Evolutionary conservation across 495 filamentous ascomycete genomes (phyloP), one percentile per base, ranked within the genome.

Genomic region (Trichocladium antarcticum): DNA sequence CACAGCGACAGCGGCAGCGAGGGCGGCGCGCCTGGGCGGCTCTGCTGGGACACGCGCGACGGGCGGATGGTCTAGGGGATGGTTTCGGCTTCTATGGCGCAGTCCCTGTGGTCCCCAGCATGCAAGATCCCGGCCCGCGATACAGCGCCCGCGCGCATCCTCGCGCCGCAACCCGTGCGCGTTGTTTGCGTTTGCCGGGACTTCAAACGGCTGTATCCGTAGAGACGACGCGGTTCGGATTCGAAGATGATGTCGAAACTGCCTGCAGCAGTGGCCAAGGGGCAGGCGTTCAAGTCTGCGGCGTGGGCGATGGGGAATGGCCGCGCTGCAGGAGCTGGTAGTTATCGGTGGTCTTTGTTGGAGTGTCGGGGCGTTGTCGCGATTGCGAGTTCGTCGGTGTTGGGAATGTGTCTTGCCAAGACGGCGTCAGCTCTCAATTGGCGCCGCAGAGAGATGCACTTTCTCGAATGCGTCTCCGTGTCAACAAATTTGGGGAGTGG

Each of bases 401-500:
- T 48, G 36, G 45, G 10, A 24, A 17, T 24, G 27, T 34, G 11
- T 24, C 8, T 48, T 34, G 45, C 29, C 29, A 42, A 36, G 21
- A 49, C 22, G 20, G 37, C 37, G 39, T 43, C 15, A 29, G 19
- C 20, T 16, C 6, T 47, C 16, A 38, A 37, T 37, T 15, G 22
- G 39, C 31, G 40, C 38, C 39, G 22, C 32, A 43, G 40, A 32
- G 38, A 28, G 34, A 45, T 38, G 39, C 34, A 34, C 32, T 7
- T 37, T 28, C 19, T 10, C 19, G 42, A 27, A 27, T 27, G 50
- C 44, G 51, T 42, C 40, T 35, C 47, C 37, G 53, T 58, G 62
- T 65, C 62, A 65, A 65, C 62, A 65, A 65, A 60, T 55, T 63
- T 54, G 42, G 49, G 50, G 41, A 42, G 48, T 43, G 45, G 46